Conservation (phyloP, 2,329 filamentous ascomycete genomes). For the Aspergillus hiratsukae region DNA sequence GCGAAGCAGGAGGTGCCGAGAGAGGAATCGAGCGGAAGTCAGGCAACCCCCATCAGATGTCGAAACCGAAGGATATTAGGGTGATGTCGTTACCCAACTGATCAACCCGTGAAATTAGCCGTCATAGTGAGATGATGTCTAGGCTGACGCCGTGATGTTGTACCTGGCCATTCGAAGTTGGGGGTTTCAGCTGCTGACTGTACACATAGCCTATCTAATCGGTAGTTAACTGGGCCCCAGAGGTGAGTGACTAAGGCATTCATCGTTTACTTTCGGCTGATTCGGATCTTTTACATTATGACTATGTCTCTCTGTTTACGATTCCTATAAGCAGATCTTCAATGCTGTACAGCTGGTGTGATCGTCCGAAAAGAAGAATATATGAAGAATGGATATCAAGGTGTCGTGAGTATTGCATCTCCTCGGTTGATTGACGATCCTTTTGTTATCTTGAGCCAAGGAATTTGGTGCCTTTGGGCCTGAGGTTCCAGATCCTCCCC, state of each 20-base stretch:
- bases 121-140: neutral
- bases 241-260: neutral
- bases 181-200: neutral
- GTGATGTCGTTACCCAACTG: neutral
- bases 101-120: neutral
- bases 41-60: neutral
- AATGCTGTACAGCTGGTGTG: neutral
- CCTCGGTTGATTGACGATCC: neutral
- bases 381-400: neutral
- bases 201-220: neutral
- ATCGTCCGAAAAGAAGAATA: neutral
- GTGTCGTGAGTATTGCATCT: neutral
- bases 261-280: neutral
- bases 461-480: neutral
- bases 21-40: neutral
- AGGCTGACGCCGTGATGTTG: neutral
- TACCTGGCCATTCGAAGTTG: neutral
- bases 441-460: neutral
- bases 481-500: neutral
- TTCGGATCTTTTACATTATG: too few relatives aligned
- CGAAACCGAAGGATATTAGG: neutral
- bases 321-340: neutral
- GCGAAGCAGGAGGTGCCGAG: neutral
- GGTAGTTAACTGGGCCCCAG: neutral
- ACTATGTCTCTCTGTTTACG: neutral